These are phyloP conservation scores for Elaeis oleifera DNA, from an alignment of 202 grass and related monocot genomes.

Conservation along the genomic window DNA sequence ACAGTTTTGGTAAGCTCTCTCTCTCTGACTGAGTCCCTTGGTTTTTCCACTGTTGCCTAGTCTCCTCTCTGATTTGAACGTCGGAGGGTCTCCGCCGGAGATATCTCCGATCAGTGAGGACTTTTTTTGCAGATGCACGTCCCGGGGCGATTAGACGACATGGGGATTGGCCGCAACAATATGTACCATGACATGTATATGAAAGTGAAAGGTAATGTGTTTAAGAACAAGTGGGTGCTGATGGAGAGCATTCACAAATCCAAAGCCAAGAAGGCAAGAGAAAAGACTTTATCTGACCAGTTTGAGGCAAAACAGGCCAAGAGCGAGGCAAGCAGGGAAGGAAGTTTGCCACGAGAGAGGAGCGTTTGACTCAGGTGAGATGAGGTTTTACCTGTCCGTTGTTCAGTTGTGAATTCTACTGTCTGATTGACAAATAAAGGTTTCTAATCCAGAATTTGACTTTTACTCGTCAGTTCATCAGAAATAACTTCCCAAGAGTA, in stretches of 20 bases:
- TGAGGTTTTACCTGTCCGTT: neutral
- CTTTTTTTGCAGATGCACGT: too few species aligned
- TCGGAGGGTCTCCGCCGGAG: too few species aligned
- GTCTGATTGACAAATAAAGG: too few species aligned
- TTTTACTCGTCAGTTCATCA: neutral
- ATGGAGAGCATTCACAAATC: slow-evolving; percentile 13
- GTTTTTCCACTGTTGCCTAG: too few species aligned
- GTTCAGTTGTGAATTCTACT: too few species aligned
- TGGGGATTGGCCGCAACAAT: too few species aligned
- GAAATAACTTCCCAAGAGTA: neutral
- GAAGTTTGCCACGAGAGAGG: slow-evolving; percentile 16
- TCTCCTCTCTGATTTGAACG: too few species aligned
- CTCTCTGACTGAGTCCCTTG: too few species aligned
- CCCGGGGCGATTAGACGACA: too few species aligned
- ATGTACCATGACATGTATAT: too few species aligned
- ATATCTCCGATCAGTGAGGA: too few species aligned
- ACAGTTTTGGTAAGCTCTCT: too few species aligned
- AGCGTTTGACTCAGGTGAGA: slow-evolving; percentile 5
- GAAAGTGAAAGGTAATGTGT: neutral
- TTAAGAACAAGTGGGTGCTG: slow-evolving; percentile 12
- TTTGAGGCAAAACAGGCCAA: slow-evolving; percentile 8
- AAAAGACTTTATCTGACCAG: slow-evolving; percentile 8
- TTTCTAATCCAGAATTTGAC: neutral
- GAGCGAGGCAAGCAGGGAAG: slow-evolving; percentile 13
- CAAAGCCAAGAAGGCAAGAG: slow-evolving; percentile 15